These are phyloP conservation scores for Metschnikowia continentalis DNA, from an alignment of 805 yeast genomes.

Conservation along the genomic window DNA sequence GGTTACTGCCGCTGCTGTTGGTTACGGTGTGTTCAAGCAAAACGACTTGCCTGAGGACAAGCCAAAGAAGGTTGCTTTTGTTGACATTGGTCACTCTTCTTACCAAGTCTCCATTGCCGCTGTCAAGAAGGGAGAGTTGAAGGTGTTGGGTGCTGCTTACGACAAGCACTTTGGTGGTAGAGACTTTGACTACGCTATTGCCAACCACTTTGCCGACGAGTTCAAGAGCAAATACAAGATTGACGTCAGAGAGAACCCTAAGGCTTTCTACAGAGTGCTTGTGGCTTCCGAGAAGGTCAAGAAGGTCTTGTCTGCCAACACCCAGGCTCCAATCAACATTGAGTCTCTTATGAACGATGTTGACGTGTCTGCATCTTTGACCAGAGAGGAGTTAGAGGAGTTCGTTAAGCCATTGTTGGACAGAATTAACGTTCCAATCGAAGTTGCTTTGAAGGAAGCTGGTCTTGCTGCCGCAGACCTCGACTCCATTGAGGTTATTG, in stretches of 20 bases:
- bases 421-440: constrained; percentile 73
- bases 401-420: constrained; percentile 76
- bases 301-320: constrained; percentile 94
- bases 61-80: constrained; percentile 84
- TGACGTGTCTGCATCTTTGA: constrained; percentile 84
- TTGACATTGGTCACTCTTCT: constrained; percentile 96
- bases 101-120: constrained; percentile 87
- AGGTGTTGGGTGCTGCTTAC: constrained; percentile 84
- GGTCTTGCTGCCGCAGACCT: constrained; percentile 67
- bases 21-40: constrained; percentile 95
- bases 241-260: constrained; percentile 84
- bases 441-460: constrained; percentile 77
- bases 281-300: constrained; percentile 89
- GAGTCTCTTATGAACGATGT: constrained; percentile 97
- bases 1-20: constrained; percentile 97
- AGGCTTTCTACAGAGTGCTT: constrained; percentile 91
- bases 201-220: constrained; percentile 91
- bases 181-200: constrained; percentile 89
- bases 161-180: constrained; percentile 99
- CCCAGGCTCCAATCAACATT: constrained; percentile 88
- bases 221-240: constrained; percentile 90
- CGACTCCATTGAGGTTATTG: constrained; percentile 91
- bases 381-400: constrained; percentile 91
- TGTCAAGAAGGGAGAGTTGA: constrained; percentile 94
- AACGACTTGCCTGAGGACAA: constrained; percentile 92